Conservation (phyloP, 2,329 filamentous ascomycete genomes). For the Penicillium sp. region DNA sequence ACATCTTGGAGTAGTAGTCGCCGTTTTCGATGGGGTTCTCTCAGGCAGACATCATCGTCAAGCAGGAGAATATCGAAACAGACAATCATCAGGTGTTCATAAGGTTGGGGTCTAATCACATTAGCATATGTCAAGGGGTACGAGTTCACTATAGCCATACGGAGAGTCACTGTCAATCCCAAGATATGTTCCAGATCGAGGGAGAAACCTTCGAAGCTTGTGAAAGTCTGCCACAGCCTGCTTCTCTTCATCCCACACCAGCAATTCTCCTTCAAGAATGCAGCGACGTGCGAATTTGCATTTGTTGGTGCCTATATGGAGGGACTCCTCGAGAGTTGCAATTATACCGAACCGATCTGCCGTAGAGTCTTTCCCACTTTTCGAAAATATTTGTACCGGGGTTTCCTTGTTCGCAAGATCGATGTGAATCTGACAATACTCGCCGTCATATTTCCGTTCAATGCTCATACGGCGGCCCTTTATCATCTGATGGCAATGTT, state of each 20-base stretch:
- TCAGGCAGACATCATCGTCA: slow-evolving; percentile 54
- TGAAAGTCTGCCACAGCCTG: slow-evolving; percentile 71
- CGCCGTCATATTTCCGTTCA: slow-evolving; percentile 81
- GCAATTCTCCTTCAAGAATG: slow-evolving; percentile 79
- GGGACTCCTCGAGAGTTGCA: slow-evolving; percentile 60
- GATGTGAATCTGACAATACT: slow-evolving; percentile 87
- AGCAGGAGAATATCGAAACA: slow-evolving; percentile 61
- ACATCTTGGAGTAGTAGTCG: slow-evolving; percentile 57
- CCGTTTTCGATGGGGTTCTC: slow-evolving; percentile 42
- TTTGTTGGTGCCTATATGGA: slow-evolving; percentile 58
- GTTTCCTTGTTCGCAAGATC: slow-evolving; percentile 56
- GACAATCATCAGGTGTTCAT: slow-evolving; percentile 60
- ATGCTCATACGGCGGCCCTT: slow-evolving; percentile 64
- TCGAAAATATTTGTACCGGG: slow-evolving; percentile 80
- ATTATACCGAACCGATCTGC: slow-evolving; percentile 64
- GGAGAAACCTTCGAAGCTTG: slow-evolving; percentile 76
- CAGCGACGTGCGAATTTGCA: slow-evolving; percentile 64
- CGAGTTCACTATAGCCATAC: slow-evolving; percentile 40
- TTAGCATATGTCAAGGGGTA: slow-evolving; percentile 14
- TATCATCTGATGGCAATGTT: slow-evolving; percentile 68
- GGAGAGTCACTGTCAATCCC: slow-evolving; percentile 68
- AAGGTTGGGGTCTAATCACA: slow-evolving; percentile 42
- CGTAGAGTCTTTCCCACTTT: slow-evolving; percentile 88
- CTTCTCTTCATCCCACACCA: slow-evolving; percentile 70
- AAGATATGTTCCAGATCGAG: slow-evolving; percentile 67